A percentile compares a stretch with the other conserved stretches of the same genome.
Evolutionary conservation across 257 asterid genomes (phyloP).

Genomic region (Capsicum pubescens): DNA sequence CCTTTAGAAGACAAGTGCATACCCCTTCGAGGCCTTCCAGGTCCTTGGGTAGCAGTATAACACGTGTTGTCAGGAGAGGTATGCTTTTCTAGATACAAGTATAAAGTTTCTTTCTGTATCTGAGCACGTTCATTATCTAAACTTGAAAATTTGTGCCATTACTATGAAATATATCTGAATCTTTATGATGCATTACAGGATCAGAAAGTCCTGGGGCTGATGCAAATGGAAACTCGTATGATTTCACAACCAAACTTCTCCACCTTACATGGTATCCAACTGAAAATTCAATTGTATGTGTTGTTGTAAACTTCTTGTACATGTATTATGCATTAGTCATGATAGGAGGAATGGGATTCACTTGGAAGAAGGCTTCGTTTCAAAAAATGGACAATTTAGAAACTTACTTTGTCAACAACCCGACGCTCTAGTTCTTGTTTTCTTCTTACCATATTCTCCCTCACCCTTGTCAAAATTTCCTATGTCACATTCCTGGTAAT

Average conservation of each 20-base stretch:
- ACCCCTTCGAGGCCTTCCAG: no score
- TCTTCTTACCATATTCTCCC: constrained; percentile 48
- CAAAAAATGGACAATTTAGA: constrained; percentile 45
- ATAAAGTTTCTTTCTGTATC: no score
- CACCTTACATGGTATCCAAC: constrained; percentile 98
- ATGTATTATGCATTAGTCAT: constrained; percentile 89
- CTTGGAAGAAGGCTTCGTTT: constrained; percentile 43
- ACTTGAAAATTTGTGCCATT: no score
- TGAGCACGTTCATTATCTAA: no score
- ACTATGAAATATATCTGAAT: no score
- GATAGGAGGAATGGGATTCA: constrained; percentile 28
- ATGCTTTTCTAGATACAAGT: no score
- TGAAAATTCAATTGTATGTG: constrained; percentile 94
- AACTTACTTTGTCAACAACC: constrained; percentile 37
- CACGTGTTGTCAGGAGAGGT: no score
- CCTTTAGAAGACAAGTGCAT: no score
- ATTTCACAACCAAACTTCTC: constrained; percentile 90
- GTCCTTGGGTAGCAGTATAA: no score
- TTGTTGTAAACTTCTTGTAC: constrained; percentile 99
- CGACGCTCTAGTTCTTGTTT: constrained; percentile 29
- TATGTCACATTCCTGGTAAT: neutral
- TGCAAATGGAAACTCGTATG: constrained; percentile 88
- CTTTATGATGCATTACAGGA: no score
- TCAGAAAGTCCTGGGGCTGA: constrained; percentile 45
- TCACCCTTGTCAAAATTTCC: constrained; percentile 49